A percentile compares a stretch with the other conserved stretches of the same genome.
Evolutionary conservation across 306 rosid species (phyloP).

Genomic region (Urtica urens): DNA sequence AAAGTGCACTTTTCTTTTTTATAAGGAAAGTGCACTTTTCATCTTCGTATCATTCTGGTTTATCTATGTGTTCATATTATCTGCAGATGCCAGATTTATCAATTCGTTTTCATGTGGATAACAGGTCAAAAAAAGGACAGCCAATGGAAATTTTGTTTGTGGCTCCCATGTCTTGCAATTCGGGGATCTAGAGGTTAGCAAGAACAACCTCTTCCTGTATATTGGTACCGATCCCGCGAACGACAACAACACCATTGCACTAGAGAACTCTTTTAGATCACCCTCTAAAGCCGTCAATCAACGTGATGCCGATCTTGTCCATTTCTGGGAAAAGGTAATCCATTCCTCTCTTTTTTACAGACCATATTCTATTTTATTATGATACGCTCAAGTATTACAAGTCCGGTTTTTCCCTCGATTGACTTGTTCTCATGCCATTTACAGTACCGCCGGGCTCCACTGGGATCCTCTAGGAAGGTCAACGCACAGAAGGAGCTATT

Average conservation of each 20-base stretch:
- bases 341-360: constrained; percentile 6
- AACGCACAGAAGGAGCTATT: constrained; percentile 70
- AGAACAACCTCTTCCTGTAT: constrained; percentile 34
- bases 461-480: constrained; percentile 57
- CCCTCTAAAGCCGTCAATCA: constrained; percentile 58
- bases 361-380: background rate
- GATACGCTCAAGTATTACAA: too few relatives aligned
- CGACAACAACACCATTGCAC: constrained; percentile 60
- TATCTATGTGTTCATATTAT: background rate
- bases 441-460: constrained; percentile 83
- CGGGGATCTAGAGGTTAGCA: constrained; percentile 51
- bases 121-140: constrained; percentile 79
- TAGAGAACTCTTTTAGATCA: constrained; percentile 51
- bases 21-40: too few relatives aligned
- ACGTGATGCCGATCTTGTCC: constrained; percentile 93
- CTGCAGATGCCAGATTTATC: background rate
- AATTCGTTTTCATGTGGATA: constrained; percentile 6
- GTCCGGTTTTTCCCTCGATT: background rate
- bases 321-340: constrained; percentile 89
- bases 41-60: background rate
- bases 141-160: constrained; percentile 34
- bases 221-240: constrained; percentile 91
- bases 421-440: background rate
- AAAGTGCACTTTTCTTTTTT: too few relatives aligned
- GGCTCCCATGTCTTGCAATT: constrained; percentile 98